Evolutionary conservation across 2,329 filamentous ascomycete genomes (phyloP).

Genomic region (Trichoderma breve): DNA sequence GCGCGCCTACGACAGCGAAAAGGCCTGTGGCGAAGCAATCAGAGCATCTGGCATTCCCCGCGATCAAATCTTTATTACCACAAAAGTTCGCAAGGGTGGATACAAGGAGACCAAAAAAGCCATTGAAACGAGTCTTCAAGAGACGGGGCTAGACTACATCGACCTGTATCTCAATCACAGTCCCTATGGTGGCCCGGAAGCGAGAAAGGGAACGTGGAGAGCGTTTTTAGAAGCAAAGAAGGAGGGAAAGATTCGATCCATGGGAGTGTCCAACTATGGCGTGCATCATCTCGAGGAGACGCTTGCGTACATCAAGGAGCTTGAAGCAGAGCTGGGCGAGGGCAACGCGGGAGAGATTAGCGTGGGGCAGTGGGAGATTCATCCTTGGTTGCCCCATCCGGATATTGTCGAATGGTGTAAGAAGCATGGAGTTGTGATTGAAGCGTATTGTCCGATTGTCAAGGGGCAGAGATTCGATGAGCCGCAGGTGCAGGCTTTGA

Average conservation of each 20-base stretch:
- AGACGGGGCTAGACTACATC: slow-evolving; percentile 53
- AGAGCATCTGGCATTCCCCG: slow-evolving; percentile 53
- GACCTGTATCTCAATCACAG: slow-evolving; percentile 71
- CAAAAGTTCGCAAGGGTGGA: slow-evolving; percentile 65
- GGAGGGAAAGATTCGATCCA: slow-evolving; percentile 60
- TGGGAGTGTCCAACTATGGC: slow-evolving; percentile 73
- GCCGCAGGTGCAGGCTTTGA: slow-evolving; percentile 53
- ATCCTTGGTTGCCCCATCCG: slow-evolving; percentile 64
- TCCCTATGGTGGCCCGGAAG: slow-evolving; percentile 50
- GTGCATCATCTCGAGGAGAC: slow-evolving; percentile 67
- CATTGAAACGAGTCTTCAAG: not conserved
- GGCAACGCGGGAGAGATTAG: slow-evolving; percentile 46
- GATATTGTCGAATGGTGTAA: slow-evolving; percentile 58
- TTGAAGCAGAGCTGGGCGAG: not conserved
- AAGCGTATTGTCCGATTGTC: slow-evolving; percentile 41
- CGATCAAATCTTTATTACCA: slow-evolving; percentile 65
- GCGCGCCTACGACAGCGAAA: slow-evolving; percentile 63
- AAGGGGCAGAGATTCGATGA: slow-evolving; percentile 46
- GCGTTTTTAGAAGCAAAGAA: slow-evolving; percentile 61
- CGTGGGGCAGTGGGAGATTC: slow-evolving; percentile 49
- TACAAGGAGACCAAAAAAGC: slow-evolving; percentile 34
- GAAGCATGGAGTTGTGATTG: slow-evolving; percentile 66
- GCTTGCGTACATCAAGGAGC: slow-evolving; percentile 56
- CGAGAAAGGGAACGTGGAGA: slow-evolving; percentile 62
- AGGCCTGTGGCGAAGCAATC: slow-evolving; percentile 64